Percentiles rank a stretch among this genome's conserved stretches.
phyloP scores from a whole-genome alignment of 1,284 basidiomycete species.

The Melampsora larici-populina region DNA sequence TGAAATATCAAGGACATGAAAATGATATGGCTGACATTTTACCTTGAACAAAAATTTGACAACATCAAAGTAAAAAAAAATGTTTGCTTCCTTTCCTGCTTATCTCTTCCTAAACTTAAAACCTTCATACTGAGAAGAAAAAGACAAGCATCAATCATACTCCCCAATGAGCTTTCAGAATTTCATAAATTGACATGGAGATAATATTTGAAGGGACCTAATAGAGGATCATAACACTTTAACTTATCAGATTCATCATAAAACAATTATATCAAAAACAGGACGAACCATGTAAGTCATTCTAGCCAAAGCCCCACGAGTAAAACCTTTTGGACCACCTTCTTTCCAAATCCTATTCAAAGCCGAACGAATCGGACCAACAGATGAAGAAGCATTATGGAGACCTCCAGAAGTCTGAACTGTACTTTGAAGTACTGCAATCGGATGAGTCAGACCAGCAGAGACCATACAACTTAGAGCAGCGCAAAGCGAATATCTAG shows the following conservation, averaged over 20 bases:
- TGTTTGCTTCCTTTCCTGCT: too few relatives aligned
- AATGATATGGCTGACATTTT: too few relatives aligned
- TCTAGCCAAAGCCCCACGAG: not conserved
- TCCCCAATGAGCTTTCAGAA: not conserved
- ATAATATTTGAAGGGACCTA: not conserved
- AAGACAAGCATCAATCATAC: not conserved
- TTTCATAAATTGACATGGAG: not conserved
- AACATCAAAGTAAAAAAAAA: too few relatives aligned
- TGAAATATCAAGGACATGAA: too few relatives aligned
- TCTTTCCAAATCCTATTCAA: constrained; percentile 1
- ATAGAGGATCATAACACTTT: not conserved
- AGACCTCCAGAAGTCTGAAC: not conserved
- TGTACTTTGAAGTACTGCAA: constrained; percentile 5
- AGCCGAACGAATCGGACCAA: not conserved
- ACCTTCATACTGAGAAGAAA: not conserved
- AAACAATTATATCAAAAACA: not conserved
- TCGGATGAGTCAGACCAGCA: not conserved
- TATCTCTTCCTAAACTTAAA: too few relatives aligned
- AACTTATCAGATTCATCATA: not conserved
- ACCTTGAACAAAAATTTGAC: too few relatives aligned
- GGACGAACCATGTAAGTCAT: not conserved
- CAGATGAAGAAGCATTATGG: not conserved
- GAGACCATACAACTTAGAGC: not conserved
- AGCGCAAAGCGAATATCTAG: not conserved
- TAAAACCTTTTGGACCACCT: not conserved